Base-by-base conservation (phyloP, 495 filamentous ascomycete genomes). In the Trichoderma parareesei region DNA sequence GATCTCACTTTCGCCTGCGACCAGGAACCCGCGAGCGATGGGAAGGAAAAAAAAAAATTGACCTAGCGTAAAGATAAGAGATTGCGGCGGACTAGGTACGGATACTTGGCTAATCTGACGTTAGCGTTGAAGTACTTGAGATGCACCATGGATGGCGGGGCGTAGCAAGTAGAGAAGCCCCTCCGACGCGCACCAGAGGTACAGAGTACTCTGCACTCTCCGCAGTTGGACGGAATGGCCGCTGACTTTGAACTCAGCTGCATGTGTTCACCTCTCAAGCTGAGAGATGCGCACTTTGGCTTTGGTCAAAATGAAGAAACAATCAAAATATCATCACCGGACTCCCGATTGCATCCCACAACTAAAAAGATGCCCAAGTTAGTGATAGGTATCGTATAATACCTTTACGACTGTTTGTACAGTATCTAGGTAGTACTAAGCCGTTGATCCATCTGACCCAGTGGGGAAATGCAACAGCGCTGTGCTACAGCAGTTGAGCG, bases 1-100 rank as follows among this genome's bases (percentile, higher is more conserved):
- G 49, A 57, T 57, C 49, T 57, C 49, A 57, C 49, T 57, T 57
- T 57, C 49, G 35, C 49, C 49, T 57, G 20, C 49, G 20, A 14
- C 49, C 6, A 35, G 11, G 20, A 57, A 35, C 8, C 20, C 33
- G 49, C 49, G 20, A 57, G 20, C 49, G 8, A 57, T 11, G 49
- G 49, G 20, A 3, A 27, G 49, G 5, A 13, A 33, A 57, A 57
- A 57, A 57, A 57, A 57, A 57, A 57, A 33, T 35, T 57, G 20
- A 2, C 49, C n/a, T 57, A 35, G 49, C 49, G 49, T 27, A 10
- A 33, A 27, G 49, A 57, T 57, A 57, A 57, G 49, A 57, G 18
- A 57, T 57, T 35, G 13, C 49, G 40, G 40, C 6, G 40, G 40
- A 7, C 6, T 6, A 49, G 7, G 46, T 49, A 49, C 7, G 7